Percentiles rank a stretch among this genome's conserved stretches.
These are phyloP conservation scores for Claviceps paspali DNA, from an alignment of 2,329 filamentous ascomycete genomes.

Conservation along the genomic window DNA sequence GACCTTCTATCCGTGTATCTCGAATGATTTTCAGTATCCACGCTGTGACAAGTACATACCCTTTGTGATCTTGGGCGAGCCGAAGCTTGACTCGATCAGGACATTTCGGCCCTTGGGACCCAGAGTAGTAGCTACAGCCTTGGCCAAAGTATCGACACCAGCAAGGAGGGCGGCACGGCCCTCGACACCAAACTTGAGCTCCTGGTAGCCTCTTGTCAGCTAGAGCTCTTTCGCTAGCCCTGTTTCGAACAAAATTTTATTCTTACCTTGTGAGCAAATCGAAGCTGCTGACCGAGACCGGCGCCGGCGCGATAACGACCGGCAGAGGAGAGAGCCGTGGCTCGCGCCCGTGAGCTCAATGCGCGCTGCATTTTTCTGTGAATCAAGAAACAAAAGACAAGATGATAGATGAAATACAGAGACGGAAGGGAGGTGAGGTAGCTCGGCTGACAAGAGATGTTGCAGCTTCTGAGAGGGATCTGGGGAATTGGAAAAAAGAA, in stretches of 20 bases:
- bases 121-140: slow-evolving; percentile 87
- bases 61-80: slow-evolving; percentile 99
- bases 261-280: slow-evolving; percentile 89
- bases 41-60: slow-evolving; percentile 32
- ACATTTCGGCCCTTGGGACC: slow-evolving; percentile 98
- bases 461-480: slow-evolving; percentile 3
- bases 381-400: slow-evolving; percentile 18
- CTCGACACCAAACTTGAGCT: slow-evolving; percentile 97
- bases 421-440: slow-evolving; percentile 12
- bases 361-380: slow-evolving; percentile 79
- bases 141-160: slow-evolving; percentile 93
- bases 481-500: slow-evolving; percentile 4
- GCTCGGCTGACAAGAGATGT: slow-evolving; percentile 9
- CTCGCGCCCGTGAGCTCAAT: slow-evolving; percentile 65
- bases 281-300: slow-evolving; percentile 69
- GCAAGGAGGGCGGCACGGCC: slow-evolving; percentile 74
- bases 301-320: slow-evolving; percentile 49
- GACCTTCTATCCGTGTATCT: neutral
- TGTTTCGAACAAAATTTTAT: neutral
- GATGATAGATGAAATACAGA: slow-evolving; percentile 13
- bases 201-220: slow-evolving; percentile 34
- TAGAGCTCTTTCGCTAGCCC: no score
- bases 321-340: slow-evolving; percentile 62
- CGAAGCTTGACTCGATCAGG: slow-evolving; percentile 94
- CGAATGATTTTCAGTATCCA: slow-evolving; percentile 14